Percentiles rank a stretch among this genome's conserved stretches.
Evolutionary conservation across 2,329 filamentous ascomycete genomes (phyloP).

Genomic region (Ceratocystis colombiana): DNA sequence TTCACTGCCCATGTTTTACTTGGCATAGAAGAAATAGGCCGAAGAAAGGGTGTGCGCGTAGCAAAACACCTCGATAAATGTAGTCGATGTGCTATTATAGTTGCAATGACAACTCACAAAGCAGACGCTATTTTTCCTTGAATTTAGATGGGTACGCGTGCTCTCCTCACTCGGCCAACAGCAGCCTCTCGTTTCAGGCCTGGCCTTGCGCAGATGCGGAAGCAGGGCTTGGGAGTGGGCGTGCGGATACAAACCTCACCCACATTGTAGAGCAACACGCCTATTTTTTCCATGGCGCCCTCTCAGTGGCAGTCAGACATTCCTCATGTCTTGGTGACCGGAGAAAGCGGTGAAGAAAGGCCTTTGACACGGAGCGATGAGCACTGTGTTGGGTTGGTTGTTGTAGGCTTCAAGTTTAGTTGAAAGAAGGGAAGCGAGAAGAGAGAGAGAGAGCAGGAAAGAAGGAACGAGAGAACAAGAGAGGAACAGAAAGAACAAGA

Average conservation of each 20-base stretch:
- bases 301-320: background rate
- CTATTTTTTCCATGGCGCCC: background rate
- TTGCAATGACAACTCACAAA: background rate
- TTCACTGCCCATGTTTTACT: background rate
- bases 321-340: background rate
- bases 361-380: background rate
- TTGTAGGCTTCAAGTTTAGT: background rate
- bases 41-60: background rate
- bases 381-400: background rate
- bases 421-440: too few species aligned
- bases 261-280: background rate
- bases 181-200: constrained; percentile 5
- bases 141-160: background rate
- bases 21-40: background rate
- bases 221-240: background rate
- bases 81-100: background rate
- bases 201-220: background rate
- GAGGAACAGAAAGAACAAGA: background rate
- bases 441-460: too few species aligned
- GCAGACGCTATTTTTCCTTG: background rate
- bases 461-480: too few species aligned
- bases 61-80: background rate
- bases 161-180: background rate
- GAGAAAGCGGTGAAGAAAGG: background rate
- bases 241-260: background rate